Percentiles rank a stretch among this genome's conserved stretches.
Evolutionary conservation across 441 rosid genomes (phyloP).

Genomic region (Melastoma candidum): DNA sequence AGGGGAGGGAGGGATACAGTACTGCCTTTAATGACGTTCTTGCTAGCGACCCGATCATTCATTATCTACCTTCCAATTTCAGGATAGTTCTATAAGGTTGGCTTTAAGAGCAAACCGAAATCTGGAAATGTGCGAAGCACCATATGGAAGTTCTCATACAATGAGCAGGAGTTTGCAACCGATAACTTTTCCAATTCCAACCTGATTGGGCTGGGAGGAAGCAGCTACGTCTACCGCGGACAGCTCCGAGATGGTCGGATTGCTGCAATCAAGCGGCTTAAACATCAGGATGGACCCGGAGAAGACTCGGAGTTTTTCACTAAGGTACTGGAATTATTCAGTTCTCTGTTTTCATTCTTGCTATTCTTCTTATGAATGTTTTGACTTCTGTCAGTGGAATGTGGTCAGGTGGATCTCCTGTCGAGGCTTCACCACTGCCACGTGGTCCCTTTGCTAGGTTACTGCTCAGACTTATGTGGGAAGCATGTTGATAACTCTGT

Average conservation of each 20-base stretch:
- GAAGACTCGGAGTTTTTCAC: slow-evolving; percentile 53
- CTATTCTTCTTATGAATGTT: background rate
- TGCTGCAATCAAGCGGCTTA: slow-evolving; percentile 78
- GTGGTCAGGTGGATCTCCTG: slow-evolving; percentile 61
- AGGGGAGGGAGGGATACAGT: too few species aligned
- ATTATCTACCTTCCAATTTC: slow-evolving; percentile 10
- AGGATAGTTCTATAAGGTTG: slow-evolving; percentile 63
- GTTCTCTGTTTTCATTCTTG: background rate
- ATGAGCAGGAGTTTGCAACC: slow-evolving; percentile 69
- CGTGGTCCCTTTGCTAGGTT: slow-evolving; percentile 85
- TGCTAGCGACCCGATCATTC: background rate
- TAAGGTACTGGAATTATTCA: slow-evolving; percentile 35
- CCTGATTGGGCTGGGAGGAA: slow-evolving; percentile 80
- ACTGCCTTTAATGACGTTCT: background rate
- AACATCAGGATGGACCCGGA: slow-evolving; percentile 51
- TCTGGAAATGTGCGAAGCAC: slow-evolving; percentile 45
- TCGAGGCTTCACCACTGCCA: slow-evolving; percentile 89
- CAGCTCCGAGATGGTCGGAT: slow-evolving; percentile 71
- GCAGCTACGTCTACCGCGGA: slow-evolving; percentile 80
- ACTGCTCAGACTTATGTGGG: slow-evolving; percentile 71
- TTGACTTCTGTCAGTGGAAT: background rate
- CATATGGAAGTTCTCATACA: slow-evolving; percentile 51
- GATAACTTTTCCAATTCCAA: slow-evolving; percentile 59
- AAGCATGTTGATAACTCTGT: too few species aligned
- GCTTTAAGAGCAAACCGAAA: slow-evolving; percentile 38